These are phyloP conservation scores for Cyberlindnera nakhonratchasimensis DNA, from an alignment of 805 yeast species.

Conservation along the genomic window DNA sequence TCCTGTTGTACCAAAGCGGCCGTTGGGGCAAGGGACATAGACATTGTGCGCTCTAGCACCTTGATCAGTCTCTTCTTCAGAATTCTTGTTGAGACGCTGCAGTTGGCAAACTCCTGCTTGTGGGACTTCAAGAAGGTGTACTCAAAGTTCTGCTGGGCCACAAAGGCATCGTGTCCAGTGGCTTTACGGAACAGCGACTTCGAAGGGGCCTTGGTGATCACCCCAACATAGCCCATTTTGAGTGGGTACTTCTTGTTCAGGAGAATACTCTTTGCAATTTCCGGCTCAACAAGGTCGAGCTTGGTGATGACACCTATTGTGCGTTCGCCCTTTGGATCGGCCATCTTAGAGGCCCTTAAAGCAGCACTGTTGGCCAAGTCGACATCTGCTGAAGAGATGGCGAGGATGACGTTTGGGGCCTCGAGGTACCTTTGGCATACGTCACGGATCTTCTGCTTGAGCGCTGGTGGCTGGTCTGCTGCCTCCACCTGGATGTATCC, in stretches of 20 bases:
- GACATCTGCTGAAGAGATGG: conserved; percentile 96
- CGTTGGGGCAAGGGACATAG: conserved; percentile 82
- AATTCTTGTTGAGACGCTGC: conserved; percentile 70
- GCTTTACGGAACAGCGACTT: conserved; percentile 47
- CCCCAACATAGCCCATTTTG: conserved; percentile 97
- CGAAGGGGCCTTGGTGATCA: conserved; percentile 77
- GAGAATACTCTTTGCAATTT: conserved; percentile 62
- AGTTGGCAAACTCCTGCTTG: conserved; percentile 54
- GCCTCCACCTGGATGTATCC: conserved; percentile 98
- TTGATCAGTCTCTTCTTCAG: conserved; percentile 79
- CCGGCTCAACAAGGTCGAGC: conserved; percentile 82
- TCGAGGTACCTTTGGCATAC: conserved; percentile 84
- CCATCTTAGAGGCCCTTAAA: conserved; percentile 78
- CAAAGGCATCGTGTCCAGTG: conserved; percentile 57
- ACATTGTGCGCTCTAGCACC: conserved; percentile 89
- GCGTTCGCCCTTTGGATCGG: conserved; percentile 93
- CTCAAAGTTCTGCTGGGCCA: conserved; percentile 68
- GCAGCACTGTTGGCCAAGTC: conserved; percentile 97
- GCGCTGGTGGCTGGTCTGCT: conserved; percentile 86
- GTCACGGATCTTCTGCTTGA: conserved; percentile 73
- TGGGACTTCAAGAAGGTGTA: conserved; percentile 59
- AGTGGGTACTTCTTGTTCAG: conserved; percentile 83
- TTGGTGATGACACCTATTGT: conserved; percentile 96
- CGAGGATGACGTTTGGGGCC: conserved; percentile 90
- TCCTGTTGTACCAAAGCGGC: conserved; percentile 82